These are phyloP conservation scores for Phytophthora pistaciae DNA, from an alignment of 352 stramenopile genomes.

Conservation along the genomic window DNA sequence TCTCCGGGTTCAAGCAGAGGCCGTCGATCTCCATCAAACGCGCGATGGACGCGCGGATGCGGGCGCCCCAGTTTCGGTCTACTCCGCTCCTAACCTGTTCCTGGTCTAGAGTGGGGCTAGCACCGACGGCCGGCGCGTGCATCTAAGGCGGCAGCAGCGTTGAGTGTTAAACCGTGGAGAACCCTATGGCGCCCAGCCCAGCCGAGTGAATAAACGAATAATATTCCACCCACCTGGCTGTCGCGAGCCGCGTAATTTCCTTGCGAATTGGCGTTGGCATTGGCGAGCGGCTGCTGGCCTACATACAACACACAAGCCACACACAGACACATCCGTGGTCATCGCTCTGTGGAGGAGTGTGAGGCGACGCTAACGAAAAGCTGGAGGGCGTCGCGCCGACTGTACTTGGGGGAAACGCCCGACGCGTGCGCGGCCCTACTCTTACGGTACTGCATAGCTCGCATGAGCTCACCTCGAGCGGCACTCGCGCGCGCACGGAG, in stretches of 20 bases:
- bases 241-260: not conserved
- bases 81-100: not conserved
- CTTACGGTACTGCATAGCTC: slow-evolving; percentile 5
- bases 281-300: slow-evolving; percentile 5
- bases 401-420: not conserved
- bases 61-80: slow-evolving; percentile 27
- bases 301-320: not conserved
- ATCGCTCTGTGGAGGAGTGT: slow-evolving; percentile 1
- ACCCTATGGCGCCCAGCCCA: not conserved
- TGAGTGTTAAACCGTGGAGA: slow-evolving; percentile 9
- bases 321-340: slow-evolving; percentile 20
- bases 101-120: not conserved
- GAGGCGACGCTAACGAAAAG: not conserved
- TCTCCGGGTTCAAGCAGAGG: slow-evolving; percentile 22
- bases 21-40: slow-evolving; percentile 43
- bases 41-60: slow-evolving; percentile 36
- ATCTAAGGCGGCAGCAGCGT: not conserved
- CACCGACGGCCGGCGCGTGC: not conserved
- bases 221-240: slow-evolving; percentile 13
- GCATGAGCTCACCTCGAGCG: slow-evolving; percentile 26
- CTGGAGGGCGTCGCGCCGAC: not conserved
- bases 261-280: not conserved
- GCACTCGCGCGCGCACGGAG: not conserved
- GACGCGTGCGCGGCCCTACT: not conserved
- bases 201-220: not conserved